These are phyloP conservation scores for Stephanodiscus minutulus DNA, from an alignment of 108 stramenopile species.

Conservation along the genomic window DNA sequence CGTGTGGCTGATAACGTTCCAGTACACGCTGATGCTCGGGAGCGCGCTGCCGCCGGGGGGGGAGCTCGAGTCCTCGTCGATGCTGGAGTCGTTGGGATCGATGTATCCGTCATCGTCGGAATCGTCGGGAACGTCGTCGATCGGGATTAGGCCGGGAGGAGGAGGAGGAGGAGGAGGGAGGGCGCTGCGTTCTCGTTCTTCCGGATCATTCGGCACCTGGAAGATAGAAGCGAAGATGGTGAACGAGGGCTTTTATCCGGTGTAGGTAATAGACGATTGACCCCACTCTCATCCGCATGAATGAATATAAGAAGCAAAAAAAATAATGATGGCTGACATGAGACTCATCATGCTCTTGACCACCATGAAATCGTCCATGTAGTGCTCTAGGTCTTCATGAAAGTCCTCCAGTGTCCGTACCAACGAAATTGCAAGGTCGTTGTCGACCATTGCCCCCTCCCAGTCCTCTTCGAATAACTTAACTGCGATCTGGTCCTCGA, in stretches of 20 bases:
- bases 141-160: no score
- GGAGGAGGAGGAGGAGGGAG: not conserved
- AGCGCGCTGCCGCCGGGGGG: not conserved
- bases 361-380: conserved; percentile 85
- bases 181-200: no score
- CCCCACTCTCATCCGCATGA: no score
- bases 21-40: conserved; percentile 24
- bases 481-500: conserved; percentile 74
- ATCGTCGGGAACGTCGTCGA: no score
- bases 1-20: conserved; percentile 46
- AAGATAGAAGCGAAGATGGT: conserved; percentile 37
- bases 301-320: no score
- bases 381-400: conserved; percentile 80
- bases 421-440: conserved; percentile 77
- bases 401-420: conserved; percentile 86
- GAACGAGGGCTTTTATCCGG: conserved; percentile 39
- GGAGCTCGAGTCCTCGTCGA: not conserved
- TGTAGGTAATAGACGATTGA: no score
- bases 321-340: conserved; percentile 70
- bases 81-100: not conserved
- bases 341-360: conserved; percentile 80
- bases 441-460: conserved; percentile 69
- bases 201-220: conserved; percentile 22
- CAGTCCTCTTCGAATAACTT: conserved; percentile 72
- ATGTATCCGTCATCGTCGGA: not conserved